Evolutionary conservation across 208 protist species (phyloP), one percentile per base, ranked within the genome.

Genomic region (Acanthamoeba royreba): DNA sequence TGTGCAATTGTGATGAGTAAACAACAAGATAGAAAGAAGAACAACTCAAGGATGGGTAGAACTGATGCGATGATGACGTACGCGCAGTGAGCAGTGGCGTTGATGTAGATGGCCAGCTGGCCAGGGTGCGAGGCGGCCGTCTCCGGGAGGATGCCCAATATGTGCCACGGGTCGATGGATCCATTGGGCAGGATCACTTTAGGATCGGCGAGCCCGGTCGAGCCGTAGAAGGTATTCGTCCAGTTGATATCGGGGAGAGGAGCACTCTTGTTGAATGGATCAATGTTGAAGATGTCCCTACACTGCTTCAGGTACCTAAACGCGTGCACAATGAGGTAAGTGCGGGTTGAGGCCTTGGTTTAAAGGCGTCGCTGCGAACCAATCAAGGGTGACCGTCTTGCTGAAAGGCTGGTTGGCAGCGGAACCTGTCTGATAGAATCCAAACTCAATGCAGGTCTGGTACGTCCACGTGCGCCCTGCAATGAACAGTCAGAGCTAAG

Each of bases 361-460:
- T 4, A 19, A 19, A 11, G 31, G 13, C 61, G 5, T 5, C 4
- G 22, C 11, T 4, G 22, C 19, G 66, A 87, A 93, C 69, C 72
- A 93, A 35, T 85, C 45, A 4, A 93, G 40, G 19, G 91, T 88
- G 49, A 93, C 86, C 1, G 43, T 63, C 46, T 63, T 33, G 28
- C 47, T 72, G 72, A 93, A 93, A 49, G 91, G 91, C 86, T 93
- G 91, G 22, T 87, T 69, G 40, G 42, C 43, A 19, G 55, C 91
- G 45, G 45, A 53, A 40, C 77, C 91, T 40, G 49, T 87, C 86
- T 93, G 91, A 74, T 93, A 93, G 69, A 90, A 93, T 4, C 91
- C 91, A 79, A 93, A 93, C 55, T 93, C 91, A 47, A 88, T 43
- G 69, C 91, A 93, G 15, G 91, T 93, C 38, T 93, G 91, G 46